Evolutionary conservation across 345 rosid genomes (phyloP).

Genomic region (Rubroshorea leprosula): DNA sequence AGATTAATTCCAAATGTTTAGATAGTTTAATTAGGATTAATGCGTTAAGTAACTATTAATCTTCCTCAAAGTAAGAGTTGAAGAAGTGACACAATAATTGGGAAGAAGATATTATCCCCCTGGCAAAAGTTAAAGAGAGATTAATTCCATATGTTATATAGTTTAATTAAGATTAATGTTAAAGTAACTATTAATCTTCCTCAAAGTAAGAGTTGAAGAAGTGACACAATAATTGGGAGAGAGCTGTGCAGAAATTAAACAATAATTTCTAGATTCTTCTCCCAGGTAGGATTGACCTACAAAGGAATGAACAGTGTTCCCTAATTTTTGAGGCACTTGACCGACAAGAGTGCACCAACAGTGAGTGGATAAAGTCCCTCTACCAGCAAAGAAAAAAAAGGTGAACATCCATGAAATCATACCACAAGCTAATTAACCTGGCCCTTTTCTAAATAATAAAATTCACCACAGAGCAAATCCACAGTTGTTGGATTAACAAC

Average conservation of each 20-base stretch:
- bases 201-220: not conserved
- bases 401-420: not conserved
- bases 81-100: conserved; percentile 22
- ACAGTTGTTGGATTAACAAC: too few relatives aligned
- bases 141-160: too few relatives aligned
- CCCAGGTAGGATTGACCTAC: conserved; percentile 17
- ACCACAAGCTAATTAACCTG: too few relatives aligned
- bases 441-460: not conserved
- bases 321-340: conserved; percentile 27
- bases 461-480: too few relatives aligned
- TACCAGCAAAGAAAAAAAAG: conserved; percentile 4
- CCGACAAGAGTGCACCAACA: conserved; percentile 33
- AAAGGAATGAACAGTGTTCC: conserved; percentile 16
- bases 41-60: not conserved
- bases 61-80: not conserved
- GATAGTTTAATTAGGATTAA: too few relatives aligned
- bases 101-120: not conserved
- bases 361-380: conserved; percentile 30
- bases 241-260: not conserved
- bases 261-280: conserved; percentile 25
- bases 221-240: conserved; percentile 25
- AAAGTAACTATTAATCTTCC: not conserved
- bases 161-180: too few relatives aligned
- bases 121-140: not conserved
- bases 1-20: not conserved